phyloP scores from a whole-genome alignment of 2,329 filamentous ascomycete genomes.

The Colletotrichum tropicicola region DNA sequence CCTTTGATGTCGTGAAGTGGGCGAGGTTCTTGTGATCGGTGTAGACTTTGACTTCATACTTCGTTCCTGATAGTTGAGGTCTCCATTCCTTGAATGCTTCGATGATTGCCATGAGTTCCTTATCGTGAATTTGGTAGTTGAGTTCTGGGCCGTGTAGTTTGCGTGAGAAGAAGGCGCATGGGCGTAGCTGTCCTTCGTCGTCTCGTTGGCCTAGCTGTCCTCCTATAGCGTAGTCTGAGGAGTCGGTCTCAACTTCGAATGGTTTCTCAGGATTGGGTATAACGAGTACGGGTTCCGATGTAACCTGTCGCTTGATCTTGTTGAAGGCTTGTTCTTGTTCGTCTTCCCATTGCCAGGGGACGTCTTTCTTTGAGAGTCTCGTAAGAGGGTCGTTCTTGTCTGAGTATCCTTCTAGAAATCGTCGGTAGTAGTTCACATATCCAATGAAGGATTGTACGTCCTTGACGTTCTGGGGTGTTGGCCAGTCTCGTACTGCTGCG shows the following conservation, averaged over 20 bases:
- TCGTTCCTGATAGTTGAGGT: background rate
- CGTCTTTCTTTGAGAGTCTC: background rate
- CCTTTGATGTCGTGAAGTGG: background rate
- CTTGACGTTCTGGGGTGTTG: background rate
- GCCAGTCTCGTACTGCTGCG: background rate
- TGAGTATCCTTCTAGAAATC: background rate
- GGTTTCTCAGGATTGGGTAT: conserved; percentile 8
- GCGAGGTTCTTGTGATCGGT: background rate
- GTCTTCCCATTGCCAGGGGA: background rate
- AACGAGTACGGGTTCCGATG: background rate
- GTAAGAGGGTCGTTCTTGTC: background rate
- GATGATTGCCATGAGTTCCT: conserved; percentile 19
- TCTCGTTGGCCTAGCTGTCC: background rate
- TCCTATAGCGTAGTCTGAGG: background rate
- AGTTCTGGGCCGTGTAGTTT: background rate
- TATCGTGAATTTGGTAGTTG: conserved; percentile 15
- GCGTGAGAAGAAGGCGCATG: background rate
- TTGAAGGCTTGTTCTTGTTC: background rate
- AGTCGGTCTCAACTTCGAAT: background rate
- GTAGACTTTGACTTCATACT: background rate
- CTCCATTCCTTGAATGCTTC: conserved; percentile 13
- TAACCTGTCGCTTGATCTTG: background rate
- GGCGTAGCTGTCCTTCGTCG: background rate
- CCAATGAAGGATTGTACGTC: background rate
- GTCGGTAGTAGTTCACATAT: background rate